phyloP scores from a whole-genome alignment of 768 basidiomycete genomes.

The Rhodotorula taiwanensis region DNA sequence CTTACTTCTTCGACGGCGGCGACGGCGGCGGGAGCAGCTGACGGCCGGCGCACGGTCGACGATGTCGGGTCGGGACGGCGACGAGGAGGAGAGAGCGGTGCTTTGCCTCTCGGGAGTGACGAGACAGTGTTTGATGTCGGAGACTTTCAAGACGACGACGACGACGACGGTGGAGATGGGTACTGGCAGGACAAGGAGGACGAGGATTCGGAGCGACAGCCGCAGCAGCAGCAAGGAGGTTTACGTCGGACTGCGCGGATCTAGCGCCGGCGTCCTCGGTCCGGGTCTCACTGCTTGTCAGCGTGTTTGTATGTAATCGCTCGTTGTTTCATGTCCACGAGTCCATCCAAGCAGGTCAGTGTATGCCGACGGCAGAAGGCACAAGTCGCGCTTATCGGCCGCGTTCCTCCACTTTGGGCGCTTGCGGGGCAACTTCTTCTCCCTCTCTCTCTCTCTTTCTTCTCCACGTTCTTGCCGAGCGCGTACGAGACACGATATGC shows the following conservation, averaged over 20 bases:
- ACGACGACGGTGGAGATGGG: slow-evolving; percentile 28
- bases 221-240: too few relatives aligned
- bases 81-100: background rate
- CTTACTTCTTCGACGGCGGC: slow-evolving; percentile 1
- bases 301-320: too few relatives aligned
- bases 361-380: too few relatives aligned
- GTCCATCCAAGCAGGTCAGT: too few relatives aligned
- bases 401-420: too few relatives aligned
- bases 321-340: too few relatives aligned
- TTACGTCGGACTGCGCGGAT: too few relatives aligned
- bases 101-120: slow-evolving; percentile 3
- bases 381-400: too few relatives aligned
- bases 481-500: background rate
- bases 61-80: background rate
- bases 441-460: background rate
- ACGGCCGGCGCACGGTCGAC: background rate
- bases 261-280: too few relatives aligned
- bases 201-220: too few relatives aligned
- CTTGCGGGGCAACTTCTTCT: background rate
- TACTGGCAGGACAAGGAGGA: slow-evolving; percentile 28
- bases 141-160: slow-evolving; percentile 15
- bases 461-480: background rate
- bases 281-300: too few relatives aligned
- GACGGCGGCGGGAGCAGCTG: background rate
- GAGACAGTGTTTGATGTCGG: slow-evolving; percentile 30